A percentile compares a stretch with the other conserved stretches of the same genome.
Conservation (phyloP, 1,284 basidiomycete species). For the Singerocomus rubriflavus region DNA sequence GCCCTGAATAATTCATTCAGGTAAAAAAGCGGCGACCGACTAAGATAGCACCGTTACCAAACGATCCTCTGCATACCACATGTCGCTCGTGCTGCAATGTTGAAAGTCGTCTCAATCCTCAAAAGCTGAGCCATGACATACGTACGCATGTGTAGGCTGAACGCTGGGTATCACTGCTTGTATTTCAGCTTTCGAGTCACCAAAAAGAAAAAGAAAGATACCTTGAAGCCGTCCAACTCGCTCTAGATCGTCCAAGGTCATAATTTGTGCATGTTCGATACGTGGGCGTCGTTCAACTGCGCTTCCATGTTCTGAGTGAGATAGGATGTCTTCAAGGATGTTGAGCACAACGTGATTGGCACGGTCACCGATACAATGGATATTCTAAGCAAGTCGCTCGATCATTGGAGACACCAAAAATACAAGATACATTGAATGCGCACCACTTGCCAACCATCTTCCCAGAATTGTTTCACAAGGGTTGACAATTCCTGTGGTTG, state of each 20-base stretch:
- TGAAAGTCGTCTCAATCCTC: background rate
- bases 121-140: background rate
- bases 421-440: slow-evolving; percentile 26
- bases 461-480: slow-evolving; percentile 63
- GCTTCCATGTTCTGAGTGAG: slow-evolving; percentile 27
- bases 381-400: slow-evolving; percentile 50
- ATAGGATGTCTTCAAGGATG: slow-evolving; percentile 62
- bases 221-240: slow-evolving; percentile 73
- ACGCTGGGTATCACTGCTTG: slow-evolving; percentile 81
- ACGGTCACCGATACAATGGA: slow-evolving; percentile 90
- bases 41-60: slow-evolving; percentile 46
- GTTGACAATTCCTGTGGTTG: slow-evolving; percentile 50
- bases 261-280: slow-evolving; percentile 91
- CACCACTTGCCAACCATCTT: slow-evolving; percentile 71
- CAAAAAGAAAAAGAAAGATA: slow-evolving; percentile 25
- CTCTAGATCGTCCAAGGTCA: slow-evolving; percentile 65
- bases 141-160: slow-evolving; percentile 89
- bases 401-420: background rate
- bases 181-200: background rate
- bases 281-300: slow-evolving; percentile 60
- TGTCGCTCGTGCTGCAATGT: slow-evolving; percentile 72
- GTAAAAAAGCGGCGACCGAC: background rate
- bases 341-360: slow-evolving; percentile 83
- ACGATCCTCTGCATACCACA: slow-evolving; percentile 85
- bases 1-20: slow-evolving; percentile 48